Evolutionary conservation across 352 stramenopile species (phyloP).

Genomic region (Phytophthora cryptogea): DNA sequence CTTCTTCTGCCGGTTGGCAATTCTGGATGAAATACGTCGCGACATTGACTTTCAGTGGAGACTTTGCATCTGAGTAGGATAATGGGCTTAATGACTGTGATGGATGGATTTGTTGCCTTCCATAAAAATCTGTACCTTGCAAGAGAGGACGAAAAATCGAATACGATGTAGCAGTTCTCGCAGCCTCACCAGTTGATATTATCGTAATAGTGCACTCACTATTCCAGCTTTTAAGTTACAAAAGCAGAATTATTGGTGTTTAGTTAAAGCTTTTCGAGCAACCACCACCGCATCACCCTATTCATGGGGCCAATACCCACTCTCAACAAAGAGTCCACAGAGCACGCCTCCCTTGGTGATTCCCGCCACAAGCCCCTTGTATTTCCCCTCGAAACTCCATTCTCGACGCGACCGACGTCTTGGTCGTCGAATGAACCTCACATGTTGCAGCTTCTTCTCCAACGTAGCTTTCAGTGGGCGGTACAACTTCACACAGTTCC

Average conservation of each 20-base stretch:
- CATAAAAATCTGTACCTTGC: no score
- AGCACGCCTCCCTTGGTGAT: constrained; percentile 18
- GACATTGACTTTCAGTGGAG: no score
- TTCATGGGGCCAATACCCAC: constrained; percentile 18
- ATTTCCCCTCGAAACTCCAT: constrained; percentile 6
- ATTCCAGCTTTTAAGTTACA: no score
- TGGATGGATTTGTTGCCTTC: no score
- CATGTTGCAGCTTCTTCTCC: neutral
- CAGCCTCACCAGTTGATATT: no score
- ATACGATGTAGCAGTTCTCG: no score
- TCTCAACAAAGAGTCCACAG: constrained; percentile 26
- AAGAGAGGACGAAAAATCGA: no score
- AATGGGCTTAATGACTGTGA: no score
- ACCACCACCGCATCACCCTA: neutral
- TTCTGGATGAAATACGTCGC: no score
- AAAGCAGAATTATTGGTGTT: no score
- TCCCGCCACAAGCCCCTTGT: constrained; percentile 23
- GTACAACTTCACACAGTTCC: neutral
- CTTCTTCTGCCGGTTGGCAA: neutral
- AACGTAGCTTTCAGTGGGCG: neutral
- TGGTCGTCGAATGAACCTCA: constrained; percentile 4
- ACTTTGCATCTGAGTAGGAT: no score
- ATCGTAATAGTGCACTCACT: no score
- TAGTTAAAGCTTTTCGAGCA: neutral
- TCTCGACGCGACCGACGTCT: constrained; percentile 10